Base-by-base conservation (phyloP, 169 alveolate genomes). In the Babesia microti region DNA sequence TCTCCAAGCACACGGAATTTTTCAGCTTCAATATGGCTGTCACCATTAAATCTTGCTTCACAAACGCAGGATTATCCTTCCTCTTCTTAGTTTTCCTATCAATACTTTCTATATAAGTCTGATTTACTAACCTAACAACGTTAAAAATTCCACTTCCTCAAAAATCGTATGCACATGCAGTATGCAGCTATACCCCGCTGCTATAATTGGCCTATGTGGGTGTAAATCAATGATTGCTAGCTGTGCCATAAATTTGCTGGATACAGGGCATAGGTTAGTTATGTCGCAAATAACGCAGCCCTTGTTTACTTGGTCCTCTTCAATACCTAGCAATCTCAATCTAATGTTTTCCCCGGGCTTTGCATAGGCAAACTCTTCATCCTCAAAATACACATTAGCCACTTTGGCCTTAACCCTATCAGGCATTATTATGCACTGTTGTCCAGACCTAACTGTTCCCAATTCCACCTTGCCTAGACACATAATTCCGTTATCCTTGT, bases 261-360 rank as follows among this genome's bases (percentile, higher is more conserved):
- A 91, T 4, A 85, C 91, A 3, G 94, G 94, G 57, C 97, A 88
- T 28, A 89, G 91, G 44, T 72, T 58, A 28, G 86, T 83, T 43
- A 81, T 74, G 51, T 89, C 79, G 35, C 98, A 93, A 55, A 95
- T 68, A 43, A 93, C 92, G 67, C 75, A 85, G n/a, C 99, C 99
- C 80, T 92, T 88, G 49, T 76, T 65, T 29, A 94, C 71, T 39
- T 88, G 94, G 54, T 84, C 94, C 41, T 91, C 97, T 36, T 91
- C 97, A 14, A 87, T 69, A 17, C 91, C 85, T 46, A 84, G 63
- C 47, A 91, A 47, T 71, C 81, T 75, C 45, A 83, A 71, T 35
- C 92, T 63, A 18, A 86, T 85, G 76, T 86, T 88, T 55, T 89
- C 96, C 22, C 96, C 96, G 9, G 93, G 89, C 21, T 78, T 81